Conservation (phyloP, 805 yeast species). For the Wickerhamomyces hampshirensis region DNA sequence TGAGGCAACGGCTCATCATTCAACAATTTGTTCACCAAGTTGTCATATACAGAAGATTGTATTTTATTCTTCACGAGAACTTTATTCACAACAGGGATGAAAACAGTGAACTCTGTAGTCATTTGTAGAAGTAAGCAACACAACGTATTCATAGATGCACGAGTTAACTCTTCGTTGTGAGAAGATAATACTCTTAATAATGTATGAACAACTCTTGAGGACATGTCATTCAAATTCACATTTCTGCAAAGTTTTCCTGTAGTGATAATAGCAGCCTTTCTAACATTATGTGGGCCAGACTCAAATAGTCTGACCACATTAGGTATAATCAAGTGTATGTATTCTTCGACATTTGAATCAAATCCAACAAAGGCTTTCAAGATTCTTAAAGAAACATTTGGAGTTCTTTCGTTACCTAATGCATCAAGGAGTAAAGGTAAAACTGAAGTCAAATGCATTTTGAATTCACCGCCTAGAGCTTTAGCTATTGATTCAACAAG, state of each 20-base stretch:
- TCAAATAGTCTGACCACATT: slow-evolving; percentile 79
- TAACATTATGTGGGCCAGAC: slow-evolving; percentile 50
- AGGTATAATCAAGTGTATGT: slow-evolving; percentile 82
- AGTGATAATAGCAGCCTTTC: slow-evolving; percentile 74
- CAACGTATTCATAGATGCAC: slow-evolving; percentile 70
- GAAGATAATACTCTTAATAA: slow-evolving; percentile 59
- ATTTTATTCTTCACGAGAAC: slow-evolving; percentile 58
- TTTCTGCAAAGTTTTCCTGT: slow-evolving; percentile 75
- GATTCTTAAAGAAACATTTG: slow-evolving; percentile 65
- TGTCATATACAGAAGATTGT: slow-evolving; percentile 73
- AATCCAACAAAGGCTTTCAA: slow-evolving; percentile 79
- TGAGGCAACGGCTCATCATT: slow-evolving; percentile 86
- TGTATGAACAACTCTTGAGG: slow-evolving; percentile 87
- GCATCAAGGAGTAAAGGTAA: slow-evolving; percentile 72
- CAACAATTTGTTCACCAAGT: slow-evolving; percentile 67
- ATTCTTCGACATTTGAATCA: slow-evolving; percentile 85
- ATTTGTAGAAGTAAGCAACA: slow-evolving; percentile 75
- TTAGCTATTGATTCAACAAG: slow-evolving; percentile 79
- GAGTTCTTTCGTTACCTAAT: slow-evolving; percentile 66
- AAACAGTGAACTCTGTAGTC: slow-evolving; percentile 79
- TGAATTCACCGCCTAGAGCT: slow-evolving; percentile 91
- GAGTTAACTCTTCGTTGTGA: slow-evolving; percentile 53
- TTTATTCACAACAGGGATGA: slow-evolving; percentile 76
- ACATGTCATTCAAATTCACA: slow-evolving; percentile 77
- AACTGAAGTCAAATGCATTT: slow-evolving; percentile 71